Evolutionary conservation across 2,329 filamentous ascomycete species (phyloP).

Genomic region (Sporothrix brunneoviolacea): DNA sequence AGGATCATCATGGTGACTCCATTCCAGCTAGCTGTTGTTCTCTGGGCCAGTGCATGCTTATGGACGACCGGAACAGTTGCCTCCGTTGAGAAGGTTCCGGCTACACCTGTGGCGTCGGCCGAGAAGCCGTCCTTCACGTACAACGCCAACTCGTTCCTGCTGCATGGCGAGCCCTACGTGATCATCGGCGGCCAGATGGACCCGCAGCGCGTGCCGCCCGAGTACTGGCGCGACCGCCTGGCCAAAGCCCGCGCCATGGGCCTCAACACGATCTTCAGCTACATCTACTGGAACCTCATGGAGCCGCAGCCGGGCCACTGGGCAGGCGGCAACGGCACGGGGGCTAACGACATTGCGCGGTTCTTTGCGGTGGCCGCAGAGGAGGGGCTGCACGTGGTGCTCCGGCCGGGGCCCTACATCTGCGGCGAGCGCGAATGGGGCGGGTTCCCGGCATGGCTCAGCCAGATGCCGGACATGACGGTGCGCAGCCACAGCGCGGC

Average conservation of each 20-base stretch:
- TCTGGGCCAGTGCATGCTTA: too few species aligned
- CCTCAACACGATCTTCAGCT: conserved; percentile 73
- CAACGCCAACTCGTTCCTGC: conserved; percentile 64
- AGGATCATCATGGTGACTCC: too few species aligned
- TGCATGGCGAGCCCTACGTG: conserved; percentile 62
- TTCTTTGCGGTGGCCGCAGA: conserved; percentile 71
- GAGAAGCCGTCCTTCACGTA: conserved; percentile 61
- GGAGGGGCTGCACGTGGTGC: conserved; percentile 69
- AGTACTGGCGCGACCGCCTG: conserved; percentile 36
- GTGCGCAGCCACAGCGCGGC: conserved; percentile 55
- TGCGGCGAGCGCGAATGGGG: conserved; percentile 72
- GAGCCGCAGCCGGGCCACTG: conserved; percentile 68
- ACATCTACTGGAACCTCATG: conserved; percentile 69
- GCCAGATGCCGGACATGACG: conserved; percentile 42
- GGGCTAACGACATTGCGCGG: conserved; percentile 52
- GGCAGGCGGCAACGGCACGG: conserved; percentile 62
- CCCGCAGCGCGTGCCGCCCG: conserved; percentile 48
- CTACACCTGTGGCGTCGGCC: too few species aligned
- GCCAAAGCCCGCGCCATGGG: conserved; percentile 79
- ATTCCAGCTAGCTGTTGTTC: too few species aligned
- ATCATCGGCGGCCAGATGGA: conserved; percentile 72
- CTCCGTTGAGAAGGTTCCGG: too few species aligned
- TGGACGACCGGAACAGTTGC: too few species aligned
- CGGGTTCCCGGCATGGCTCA: conserved; percentile 68
- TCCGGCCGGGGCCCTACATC: conserved; percentile 66